These are phyloP conservation scores for Ceratobasidium sp. DNA, from an alignment of 1,284 basidiomycete genomes.

Conservation along the genomic window DNA sequence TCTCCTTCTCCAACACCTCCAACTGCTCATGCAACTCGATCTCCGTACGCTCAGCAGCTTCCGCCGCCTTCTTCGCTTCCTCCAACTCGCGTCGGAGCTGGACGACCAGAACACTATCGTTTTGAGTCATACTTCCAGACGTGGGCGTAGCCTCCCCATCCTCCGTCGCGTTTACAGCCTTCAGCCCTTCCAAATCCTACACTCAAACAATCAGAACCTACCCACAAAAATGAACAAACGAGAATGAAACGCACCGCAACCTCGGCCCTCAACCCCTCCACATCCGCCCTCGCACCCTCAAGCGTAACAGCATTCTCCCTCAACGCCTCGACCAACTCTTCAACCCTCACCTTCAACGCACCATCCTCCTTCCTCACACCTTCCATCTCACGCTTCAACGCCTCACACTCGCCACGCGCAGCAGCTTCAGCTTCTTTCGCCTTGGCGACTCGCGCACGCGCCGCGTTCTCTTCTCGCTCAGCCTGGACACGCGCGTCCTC, in stretches of 20 bases:
- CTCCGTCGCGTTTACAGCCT: conserved; percentile 55
- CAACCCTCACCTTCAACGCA: conserved; percentile 72
- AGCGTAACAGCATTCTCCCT: conserved; percentile 89
- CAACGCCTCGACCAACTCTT: conserved; percentile 90
- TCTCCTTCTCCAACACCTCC: conserved; percentile 57
- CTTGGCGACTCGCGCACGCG: conserved; percentile 76
- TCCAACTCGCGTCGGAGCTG: conserved; percentile 61
- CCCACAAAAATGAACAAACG: conserved; percentile 30
- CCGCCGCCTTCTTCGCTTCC: conserved; percentile 50
- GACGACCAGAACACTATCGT: conserved; percentile 62
- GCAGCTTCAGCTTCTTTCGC: conserved; percentile 83
- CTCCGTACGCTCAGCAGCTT: conserved; percentile 51
- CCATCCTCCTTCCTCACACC: conserved; percentile 74
- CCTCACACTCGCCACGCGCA: conserved; percentile 76
- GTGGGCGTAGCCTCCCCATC: conserved; percentile 50
- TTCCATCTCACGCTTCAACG: conserved; percentile 75
- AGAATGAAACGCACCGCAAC: conserved; percentile 71
- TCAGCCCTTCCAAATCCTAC: conserved; percentile 69
- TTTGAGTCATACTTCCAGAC: conserved; percentile 40
- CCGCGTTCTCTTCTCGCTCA: conserved; percentile 79
- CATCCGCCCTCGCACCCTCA: conserved; percentile 92
- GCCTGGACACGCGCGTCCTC: conserved; percentile 81
- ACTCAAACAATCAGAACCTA: conserved; percentile 43
- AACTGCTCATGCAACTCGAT: conserved; percentile 53
- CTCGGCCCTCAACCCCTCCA: conserved; percentile 86